Conservation (phyloP, 495 filamentous ascomycete genomes). For the Talaromyces borbonicus region DNA sequence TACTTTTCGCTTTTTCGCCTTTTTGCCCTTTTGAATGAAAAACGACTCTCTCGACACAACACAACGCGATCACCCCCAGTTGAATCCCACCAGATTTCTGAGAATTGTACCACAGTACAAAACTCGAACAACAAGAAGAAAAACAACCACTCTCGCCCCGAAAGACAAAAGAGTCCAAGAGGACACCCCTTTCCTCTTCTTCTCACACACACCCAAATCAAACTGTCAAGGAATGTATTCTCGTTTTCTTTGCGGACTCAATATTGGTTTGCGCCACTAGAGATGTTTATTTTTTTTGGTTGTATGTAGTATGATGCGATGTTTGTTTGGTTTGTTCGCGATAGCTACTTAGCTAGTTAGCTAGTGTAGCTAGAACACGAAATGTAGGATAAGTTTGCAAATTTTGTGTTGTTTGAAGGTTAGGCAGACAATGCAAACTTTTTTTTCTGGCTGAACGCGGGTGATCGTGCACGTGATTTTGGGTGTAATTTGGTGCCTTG, state of each 20-base stretch:
- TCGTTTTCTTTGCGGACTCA: no score
- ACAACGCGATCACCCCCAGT: neutral
- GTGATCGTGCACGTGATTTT: neutral
- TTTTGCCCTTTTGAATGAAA: neutral
- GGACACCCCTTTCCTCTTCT: no score
- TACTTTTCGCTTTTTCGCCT: no score
- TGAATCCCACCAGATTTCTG: no score
- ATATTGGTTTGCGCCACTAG: neutral
- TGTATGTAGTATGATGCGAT: constrained; percentile 2
- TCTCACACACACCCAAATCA: no score
- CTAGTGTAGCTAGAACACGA: no score
- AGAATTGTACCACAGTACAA: neutral
- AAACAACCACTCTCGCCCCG: neutral
- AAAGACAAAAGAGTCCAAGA: no score
- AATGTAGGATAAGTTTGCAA: no score
- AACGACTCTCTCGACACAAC: neutral
- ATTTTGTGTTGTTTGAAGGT: constrained; percentile 39
- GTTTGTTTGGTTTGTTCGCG: constrained; percentile 8
- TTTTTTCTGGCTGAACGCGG: neutral
- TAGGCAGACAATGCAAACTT: constrained; percentile 39
- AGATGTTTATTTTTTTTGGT: no score
- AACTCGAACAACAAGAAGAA: neutral
- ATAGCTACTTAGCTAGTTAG: no score
- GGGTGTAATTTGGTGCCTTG: neutral
- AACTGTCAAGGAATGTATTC: neutral